Base-by-base conservation (phyloP, 1,139 yeast species). In the Candida buenavistaensis region DNA sequence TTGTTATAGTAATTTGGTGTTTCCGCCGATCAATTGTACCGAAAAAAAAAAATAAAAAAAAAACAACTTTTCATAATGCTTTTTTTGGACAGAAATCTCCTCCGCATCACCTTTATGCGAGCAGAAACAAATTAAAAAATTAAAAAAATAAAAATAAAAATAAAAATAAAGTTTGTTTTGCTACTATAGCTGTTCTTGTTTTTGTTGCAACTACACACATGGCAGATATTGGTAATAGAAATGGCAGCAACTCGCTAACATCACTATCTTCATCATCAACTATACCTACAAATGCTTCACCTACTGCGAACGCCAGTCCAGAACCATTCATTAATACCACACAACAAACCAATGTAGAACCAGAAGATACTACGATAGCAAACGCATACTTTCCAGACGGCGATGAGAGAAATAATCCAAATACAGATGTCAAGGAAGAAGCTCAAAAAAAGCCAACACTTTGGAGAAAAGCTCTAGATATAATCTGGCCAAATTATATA, bases 401-500 rank as follows among this genome's bases (percentile, higher is more conserved):
- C 8, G 41, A 38, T 12, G 35, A 38, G 19, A 30, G 37, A 22
- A 38, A 41, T 27, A 13, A 27, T 6, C 26, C 27, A 8, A 9
- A 30, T 7, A 35, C 40, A 4, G 28, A 30, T 7, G 24, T 36
- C 12, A 28, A 30, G 15, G 50, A 46, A 32, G 38, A 28, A 28
- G 34, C 39, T 10, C 23, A 16, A 7, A 27, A 32, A 17, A 31
- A 35, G 14, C 26, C 30, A 14, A 27, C 42, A 11, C 7, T 43
- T 11, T 51, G 51, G 51, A 35, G 54, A 14, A 45, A 43, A 23
- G 28, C 39, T 3, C 12, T 35, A 3, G 36, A 32, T 4, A 35
- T 38, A 5, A 5, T 54, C 3, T 44, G 48, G 14, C 68, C 68
- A 0, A 49, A 41, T 27, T 62, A 52, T 34, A 38, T 64, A 3